Evolutionary conservation across 371 early-diverging fungal genomes (phyloP).

Genomic region (Saksenaea oblongispora): DNA sequence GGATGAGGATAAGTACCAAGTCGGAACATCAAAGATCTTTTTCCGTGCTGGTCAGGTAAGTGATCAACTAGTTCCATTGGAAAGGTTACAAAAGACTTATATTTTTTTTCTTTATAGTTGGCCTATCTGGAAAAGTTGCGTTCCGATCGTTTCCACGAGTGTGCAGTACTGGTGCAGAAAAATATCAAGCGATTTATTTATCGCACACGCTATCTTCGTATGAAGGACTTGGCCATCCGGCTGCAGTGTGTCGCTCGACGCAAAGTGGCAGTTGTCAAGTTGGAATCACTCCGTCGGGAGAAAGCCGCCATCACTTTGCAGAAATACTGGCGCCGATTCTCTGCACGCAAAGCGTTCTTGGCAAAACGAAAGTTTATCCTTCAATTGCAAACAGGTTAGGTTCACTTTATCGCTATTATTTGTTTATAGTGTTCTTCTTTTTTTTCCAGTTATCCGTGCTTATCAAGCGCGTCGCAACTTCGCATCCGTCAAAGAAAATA

Average conservation of each 20-base stretch:
- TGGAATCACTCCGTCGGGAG: conserved; percentile 60
- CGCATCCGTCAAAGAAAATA: conserved; percentile 47
- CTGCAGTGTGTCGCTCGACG: conserved; percentile 71
- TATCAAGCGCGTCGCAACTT: conserved; percentile 56
- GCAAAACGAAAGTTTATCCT: conserved; percentile 39
- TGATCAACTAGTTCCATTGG: neutral
- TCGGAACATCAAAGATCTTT: conserved; percentile 98
- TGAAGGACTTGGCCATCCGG: conserved; percentile 59
- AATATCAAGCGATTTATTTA: conserved; percentile 78
- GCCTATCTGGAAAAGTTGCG: conserved; percentile 92
- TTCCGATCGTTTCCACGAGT: conserved; percentile 75
- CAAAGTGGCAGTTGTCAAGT: conserved; percentile 56
- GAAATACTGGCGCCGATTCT: conserved; percentile 65
- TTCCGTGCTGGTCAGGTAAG: conserved; percentile 92
- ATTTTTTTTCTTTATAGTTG: conserved; percentile 39
- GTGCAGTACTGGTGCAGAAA: conserved; percentile 87
- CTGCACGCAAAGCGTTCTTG: conserved; percentile 62
- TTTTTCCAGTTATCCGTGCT: conserved; percentile 48
- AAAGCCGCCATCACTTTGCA: conserved; percentile 81
- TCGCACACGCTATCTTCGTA: conserved; percentile 68
- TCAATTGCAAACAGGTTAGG: conserved; percentile 49
- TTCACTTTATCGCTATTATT: neutral
- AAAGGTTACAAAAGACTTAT: neutral
- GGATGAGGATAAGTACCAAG: conserved; percentile 88
- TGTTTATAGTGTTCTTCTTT: neutral